A percentile compares a stretch with the other conserved stretches of the same genome.
phyloP scores from a whole-genome alignment of 2,329 filamentous ascomycete genomes.

The Setomelanomma holmii region DNA sequence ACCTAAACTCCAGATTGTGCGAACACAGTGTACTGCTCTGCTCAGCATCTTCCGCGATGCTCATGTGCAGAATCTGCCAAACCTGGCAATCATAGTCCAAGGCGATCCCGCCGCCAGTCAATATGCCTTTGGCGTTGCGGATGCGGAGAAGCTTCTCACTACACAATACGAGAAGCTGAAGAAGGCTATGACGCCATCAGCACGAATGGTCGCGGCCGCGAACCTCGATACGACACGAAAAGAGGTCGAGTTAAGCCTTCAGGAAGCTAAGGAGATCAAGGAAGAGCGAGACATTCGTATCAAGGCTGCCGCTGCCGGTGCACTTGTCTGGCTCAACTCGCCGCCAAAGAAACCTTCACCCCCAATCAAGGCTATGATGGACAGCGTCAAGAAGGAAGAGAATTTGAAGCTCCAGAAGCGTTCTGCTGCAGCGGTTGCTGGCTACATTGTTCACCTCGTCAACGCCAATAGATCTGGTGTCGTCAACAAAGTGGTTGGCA shows the following conservation, averaged over 20 bases:
- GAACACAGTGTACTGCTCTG: constrained; percentile 89
- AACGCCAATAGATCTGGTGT: constrained; percentile 79
- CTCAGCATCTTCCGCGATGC: constrained; percentile 86
- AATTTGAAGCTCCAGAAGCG: constrained; percentile 86
- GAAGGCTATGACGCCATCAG: constrained; percentile 85
- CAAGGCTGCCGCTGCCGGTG: constrained; percentile 83
- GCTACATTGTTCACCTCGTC: constrained; percentile 85
- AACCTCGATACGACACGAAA: constrained; percentile 79
- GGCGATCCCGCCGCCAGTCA: constrained; percentile 91
- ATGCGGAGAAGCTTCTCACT: constrained; percentile 85
- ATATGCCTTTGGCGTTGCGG: constrained; percentile 85
- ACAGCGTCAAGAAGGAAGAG: constrained; percentile 95
- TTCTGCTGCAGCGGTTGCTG: constrained; percentile 83
- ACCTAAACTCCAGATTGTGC: constrained; percentile 85
- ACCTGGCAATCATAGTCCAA: constrained; percentile 88
- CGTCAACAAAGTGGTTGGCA: constrained; percentile 94
- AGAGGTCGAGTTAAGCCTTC: constrained; percentile 73
- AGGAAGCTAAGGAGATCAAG: constrained; percentile 81
- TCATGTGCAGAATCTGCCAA: constrained; percentile 69
- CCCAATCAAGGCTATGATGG: constrained; percentile 97
- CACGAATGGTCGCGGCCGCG: constrained; percentile 82
- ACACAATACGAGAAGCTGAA: constrained; percentile 89
- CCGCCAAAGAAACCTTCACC: constrained; percentile 92
- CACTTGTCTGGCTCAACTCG: constrained; percentile 83
- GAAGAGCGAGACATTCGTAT: constrained; percentile 84